phyloP scores from a whole-genome alignment of 495 filamentous ascomycete species.

The Hypoxylon fragiforme region DNA sequence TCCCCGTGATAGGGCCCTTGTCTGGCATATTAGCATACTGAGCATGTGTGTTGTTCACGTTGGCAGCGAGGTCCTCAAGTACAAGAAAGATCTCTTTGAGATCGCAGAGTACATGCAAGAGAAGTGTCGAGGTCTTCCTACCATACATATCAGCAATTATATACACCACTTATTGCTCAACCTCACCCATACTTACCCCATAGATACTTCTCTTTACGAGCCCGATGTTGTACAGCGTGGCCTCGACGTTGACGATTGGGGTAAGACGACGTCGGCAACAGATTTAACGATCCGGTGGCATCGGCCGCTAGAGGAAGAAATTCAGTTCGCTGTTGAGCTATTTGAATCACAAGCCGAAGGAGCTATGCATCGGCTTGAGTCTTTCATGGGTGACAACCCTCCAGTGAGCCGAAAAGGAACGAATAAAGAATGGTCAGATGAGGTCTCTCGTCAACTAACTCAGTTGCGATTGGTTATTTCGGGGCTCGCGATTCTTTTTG shows the following conservation, averaged over 20 bases:
- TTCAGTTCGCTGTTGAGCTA: slow-evolving; percentile 84
- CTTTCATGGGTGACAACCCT: slow-evolving; percentile 77
- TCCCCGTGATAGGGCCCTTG: slow-evolving; percentile 86
- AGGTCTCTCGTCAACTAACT: slow-evolving; percentile 85
- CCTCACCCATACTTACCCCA: slow-evolving; percentile 87
- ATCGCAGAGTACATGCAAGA: slow-evolving; percentile 96
- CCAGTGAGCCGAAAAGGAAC: slow-evolving; percentile 90
- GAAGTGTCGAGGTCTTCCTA: slow-evolving; percentile 88
- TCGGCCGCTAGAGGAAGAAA: slow-evolving; percentile 73
- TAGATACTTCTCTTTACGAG: slow-evolving; percentile 86
- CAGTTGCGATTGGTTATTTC: slow-evolving; percentile 84
- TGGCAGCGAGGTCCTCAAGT: slow-evolving; percentile 81
- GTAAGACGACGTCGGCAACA: slow-evolving; percentile 65
- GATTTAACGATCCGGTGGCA: slow-evolving; percentile 91
- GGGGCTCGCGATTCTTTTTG: slow-evolving; percentile 85
- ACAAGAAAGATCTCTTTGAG: slow-evolving; percentile 84
- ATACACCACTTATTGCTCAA: slow-evolving; percentile 99
- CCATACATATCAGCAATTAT: slow-evolving; percentile 95
- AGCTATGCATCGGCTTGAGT: slow-evolving; percentile 60
- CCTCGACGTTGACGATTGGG: slow-evolving; percentile 74
- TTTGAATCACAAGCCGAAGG: slow-evolving; percentile 76
- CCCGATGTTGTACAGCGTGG: slow-evolving; percentile 57
- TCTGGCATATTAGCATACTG: slow-evolving; percentile 96
- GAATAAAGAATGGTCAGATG: slow-evolving; percentile 98
- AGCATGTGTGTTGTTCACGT: slow-evolving; percentile 99